phyloP scores from a whole-genome alignment of 2,329 filamentous ascomycete genomes.

The Rhinocladiella similis region DNA sequence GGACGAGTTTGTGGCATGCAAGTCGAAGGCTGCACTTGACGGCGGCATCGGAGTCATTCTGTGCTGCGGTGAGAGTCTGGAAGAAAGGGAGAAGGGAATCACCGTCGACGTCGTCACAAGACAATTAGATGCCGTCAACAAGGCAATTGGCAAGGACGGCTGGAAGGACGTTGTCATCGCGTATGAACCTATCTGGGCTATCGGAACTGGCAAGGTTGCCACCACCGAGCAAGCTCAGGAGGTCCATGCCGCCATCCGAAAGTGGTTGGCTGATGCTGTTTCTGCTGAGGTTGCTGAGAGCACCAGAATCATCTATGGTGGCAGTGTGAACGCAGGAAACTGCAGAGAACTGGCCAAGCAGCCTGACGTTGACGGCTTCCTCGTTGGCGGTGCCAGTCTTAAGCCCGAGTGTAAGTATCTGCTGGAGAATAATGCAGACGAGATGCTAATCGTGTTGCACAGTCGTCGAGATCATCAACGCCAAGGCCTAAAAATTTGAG shows the following conservation, averaged over 20 bases:
- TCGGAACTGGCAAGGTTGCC: constrained; percentile 90
- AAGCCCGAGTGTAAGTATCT: constrained; percentile 81
- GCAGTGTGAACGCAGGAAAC: constrained; percentile 98
- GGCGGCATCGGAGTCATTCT: constrained; percentile 88
- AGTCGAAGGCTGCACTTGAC: constrained; percentile 91
- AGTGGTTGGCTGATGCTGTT: constrained; percentile 75
- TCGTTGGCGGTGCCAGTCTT: constrained; percentile 92
- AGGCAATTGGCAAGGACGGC: constrained; percentile 66
- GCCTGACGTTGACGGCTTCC: constrained; percentile 94
- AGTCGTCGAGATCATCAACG: constrained; percentile 71
- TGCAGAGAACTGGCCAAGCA: constrained; percentile 89
- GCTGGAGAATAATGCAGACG: neutral
- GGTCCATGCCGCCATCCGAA: constrained; percentile 86
- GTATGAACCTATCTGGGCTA: constrained; percentile 96
- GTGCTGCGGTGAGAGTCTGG: constrained; percentile 94
- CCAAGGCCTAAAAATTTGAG: constrained; percentile 46
- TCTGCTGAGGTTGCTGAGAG: constrained; percentile 77
- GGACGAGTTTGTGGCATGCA: constrained; percentile 82
- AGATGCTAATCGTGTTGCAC: constrained; percentile 17
- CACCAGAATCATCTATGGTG: constrained; percentile 94
- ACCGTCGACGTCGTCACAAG: constrained; percentile 64
- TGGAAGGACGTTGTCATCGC: constrained; percentile 95
- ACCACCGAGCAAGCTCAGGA: constrained; percentile 86
- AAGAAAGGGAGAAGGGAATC: constrained; percentile 46
- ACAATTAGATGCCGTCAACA: constrained; percentile 80